Conservation (phyloP, 75 land plant genomes). For the Azolla pinnata region DNA sequence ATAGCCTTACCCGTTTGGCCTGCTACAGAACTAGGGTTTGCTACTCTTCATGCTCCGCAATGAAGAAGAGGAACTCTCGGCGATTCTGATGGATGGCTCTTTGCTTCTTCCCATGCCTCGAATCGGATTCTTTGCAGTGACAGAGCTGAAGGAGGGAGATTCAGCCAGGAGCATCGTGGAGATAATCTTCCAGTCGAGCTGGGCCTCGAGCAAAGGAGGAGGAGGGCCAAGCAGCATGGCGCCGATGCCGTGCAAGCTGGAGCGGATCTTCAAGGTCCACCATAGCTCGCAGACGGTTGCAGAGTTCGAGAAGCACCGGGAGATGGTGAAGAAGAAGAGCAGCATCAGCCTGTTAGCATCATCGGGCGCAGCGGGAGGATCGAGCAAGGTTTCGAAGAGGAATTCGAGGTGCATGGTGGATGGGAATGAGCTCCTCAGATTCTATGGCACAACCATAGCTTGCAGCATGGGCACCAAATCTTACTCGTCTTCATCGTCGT, state of each 20-base stretch:
- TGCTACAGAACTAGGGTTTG: no score
- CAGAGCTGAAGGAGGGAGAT: slow-evolving; percentile 49
- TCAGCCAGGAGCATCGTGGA: slow-evolving; percentile 66
- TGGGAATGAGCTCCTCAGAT: slow-evolving; percentile 93
- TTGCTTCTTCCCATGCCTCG: no score
- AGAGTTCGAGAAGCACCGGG: slow-evolving; percentile 69
- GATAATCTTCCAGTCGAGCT: slow-evolving; percentile 71
- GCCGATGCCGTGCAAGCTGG: slow-evolving; percentile 55
- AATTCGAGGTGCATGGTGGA: slow-evolving; percentile 76
- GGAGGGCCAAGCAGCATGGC: slow-evolving; percentile 32
- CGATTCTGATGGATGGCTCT: no score
- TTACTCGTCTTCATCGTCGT: neutral
- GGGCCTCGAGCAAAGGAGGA: slow-evolving; percentile 36
- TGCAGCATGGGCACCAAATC: slow-evolving; percentile 45
- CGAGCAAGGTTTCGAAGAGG: slow-evolving; percentile 35
- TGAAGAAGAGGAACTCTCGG: no score
- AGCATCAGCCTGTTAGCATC: no score
- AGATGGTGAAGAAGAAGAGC: slow-evolving; percentile 50
- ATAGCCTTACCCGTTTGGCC: no score
- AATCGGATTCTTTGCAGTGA: no score
- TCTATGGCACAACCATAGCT: slow-evolving; percentile 51
- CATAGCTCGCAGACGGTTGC: slow-evolving; percentile 54
- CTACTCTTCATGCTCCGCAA: no score
- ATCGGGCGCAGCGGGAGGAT: no score
- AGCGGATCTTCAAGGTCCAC: slow-evolving; percentile 79